Evolutionary conservation across 768 basidiomycete species (phyloP).

Genomic region (Postia placenta): DNA sequence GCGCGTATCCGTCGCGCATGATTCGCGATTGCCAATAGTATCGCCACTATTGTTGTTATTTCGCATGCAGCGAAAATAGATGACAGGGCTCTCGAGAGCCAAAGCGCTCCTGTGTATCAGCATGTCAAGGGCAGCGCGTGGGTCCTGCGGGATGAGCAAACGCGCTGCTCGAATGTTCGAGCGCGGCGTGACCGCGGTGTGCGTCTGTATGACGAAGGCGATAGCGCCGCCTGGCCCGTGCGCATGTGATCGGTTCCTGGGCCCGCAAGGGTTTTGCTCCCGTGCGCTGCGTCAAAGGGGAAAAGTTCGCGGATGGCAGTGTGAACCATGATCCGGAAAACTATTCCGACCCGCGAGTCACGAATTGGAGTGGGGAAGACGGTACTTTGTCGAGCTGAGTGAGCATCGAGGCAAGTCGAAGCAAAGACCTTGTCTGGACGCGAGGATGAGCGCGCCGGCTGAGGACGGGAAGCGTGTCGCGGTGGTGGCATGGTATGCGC

Average conservation of each 20-base stretch:
- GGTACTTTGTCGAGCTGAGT: not conserved
- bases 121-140: no score
- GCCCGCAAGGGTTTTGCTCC: not conserved
- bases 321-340: not conserved
- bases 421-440: not conserved
- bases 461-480: not conserved
- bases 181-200: not conserved
- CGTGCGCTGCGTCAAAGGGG: not conserved
- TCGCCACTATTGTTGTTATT: no score
- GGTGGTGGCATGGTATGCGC: not conserved
- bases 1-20: no score
- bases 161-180: not conserved
- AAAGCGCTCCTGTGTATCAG: not conserved
- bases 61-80: no score
- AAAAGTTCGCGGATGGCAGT: not conserved
- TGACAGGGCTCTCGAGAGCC: no score
- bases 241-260: slow-evolving; percentile 4
- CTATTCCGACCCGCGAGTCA: not conserved
- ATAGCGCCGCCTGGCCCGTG: not conserved
- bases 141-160: no score
- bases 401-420: not conserved
- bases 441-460: not conserved
- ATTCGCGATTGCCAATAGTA: no score
- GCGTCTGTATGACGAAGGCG: not conserved
- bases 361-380: not conserved